Percentiles rank a stretch among this genome's conserved stretches.
These are phyloP conservation scores for Globisporangium recalcitrans DNA, from an alignment of 352 stramenopile species.

Conservation along the genomic window DNA sequence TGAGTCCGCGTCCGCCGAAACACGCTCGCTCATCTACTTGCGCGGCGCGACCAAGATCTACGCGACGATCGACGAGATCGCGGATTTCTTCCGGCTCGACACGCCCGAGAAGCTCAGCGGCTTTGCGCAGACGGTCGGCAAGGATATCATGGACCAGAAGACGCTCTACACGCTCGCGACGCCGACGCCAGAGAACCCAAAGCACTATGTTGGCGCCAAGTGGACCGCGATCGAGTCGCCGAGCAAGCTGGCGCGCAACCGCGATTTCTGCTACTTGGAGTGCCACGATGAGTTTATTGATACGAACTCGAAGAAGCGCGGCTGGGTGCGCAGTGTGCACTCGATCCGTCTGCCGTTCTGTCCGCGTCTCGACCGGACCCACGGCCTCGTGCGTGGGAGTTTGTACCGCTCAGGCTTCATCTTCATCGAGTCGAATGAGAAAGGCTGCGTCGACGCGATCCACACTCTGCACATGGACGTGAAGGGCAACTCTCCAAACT, in stretches of 20 bases:
- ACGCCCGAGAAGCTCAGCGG: slow-evolving; percentile 62
- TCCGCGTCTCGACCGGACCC: slow-evolving; percentile 43
- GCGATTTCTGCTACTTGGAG: slow-evolving; percentile 83
- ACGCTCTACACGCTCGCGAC: slow-evolving; percentile 61
- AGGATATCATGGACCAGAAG: slow-evolving; percentile 76
- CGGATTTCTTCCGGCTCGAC: slow-evolving; percentile 77
- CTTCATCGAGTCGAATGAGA: slow-evolving; percentile 60
- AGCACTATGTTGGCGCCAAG: slow-evolving; percentile 81
- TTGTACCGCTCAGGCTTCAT: slow-evolving; percentile 78
- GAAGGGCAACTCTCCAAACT: slow-evolving; percentile 71
- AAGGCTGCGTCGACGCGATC: slow-evolving; percentile 56
- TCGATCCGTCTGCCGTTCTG: slow-evolving; percentile 75
- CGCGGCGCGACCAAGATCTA: slow-evolving; percentile 62
- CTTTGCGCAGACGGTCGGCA: slow-evolving; percentile 66
- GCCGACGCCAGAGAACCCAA: slow-evolving; percentile 66
- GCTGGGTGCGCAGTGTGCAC: slow-evolving; percentile 75
- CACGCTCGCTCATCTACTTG: slow-evolving; percentile 52
- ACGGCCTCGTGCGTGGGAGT: slow-evolving; percentile 61
- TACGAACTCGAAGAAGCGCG: slow-evolving; percentile 52
- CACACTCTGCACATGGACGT: slow-evolving; percentile 77
- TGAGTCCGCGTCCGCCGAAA: slow-evolving; percentile 18
- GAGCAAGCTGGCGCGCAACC: slow-evolving; percentile 65
- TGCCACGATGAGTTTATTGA: slow-evolving; percentile 85
- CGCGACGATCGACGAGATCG: slow-evolving; percentile 74
- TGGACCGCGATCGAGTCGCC: slow-evolving; percentile 78